phyloP scores from a whole-genome alignment of 2,329 filamentous ascomycete genomes.

The Stemphylium beticola region DNA sequence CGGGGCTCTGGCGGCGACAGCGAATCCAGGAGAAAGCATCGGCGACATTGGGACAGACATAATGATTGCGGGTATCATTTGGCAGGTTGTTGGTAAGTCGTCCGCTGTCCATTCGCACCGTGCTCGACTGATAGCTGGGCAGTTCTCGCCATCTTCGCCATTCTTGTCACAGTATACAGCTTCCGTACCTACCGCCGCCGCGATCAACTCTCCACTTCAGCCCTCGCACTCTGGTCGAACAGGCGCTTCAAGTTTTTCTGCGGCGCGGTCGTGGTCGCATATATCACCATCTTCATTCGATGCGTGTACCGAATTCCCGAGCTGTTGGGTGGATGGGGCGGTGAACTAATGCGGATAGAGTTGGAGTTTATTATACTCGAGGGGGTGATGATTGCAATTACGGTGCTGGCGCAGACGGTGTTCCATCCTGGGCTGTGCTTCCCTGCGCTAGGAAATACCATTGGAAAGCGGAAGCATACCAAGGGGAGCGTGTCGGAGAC shows the following conservation, averaged over 20 bases:
- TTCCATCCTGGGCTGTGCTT: constrained; percentile 53
- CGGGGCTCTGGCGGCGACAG: constrained; percentile 61
- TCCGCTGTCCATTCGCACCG: constrained; percentile 17
- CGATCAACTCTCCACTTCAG: constrained; percentile 13
- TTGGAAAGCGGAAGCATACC: constrained; percentile 10
- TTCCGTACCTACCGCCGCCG: constrained; percentile 28
- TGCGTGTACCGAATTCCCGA: constrained; percentile 57
- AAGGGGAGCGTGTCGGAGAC: constrained; percentile 3
- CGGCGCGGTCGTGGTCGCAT: constrained; percentile 46
- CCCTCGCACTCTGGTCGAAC: constrained; percentile 18
- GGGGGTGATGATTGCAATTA: constrained; percentile 57
- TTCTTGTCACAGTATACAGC: constrained; percentile 46
- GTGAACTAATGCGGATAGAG: constrained; percentile 54
- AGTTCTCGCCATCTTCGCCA: constrained; percentile 52
- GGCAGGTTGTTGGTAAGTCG: constrained; percentile 59
- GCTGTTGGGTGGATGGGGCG: constrained; percentile 52
- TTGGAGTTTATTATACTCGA: constrained; percentile 58
- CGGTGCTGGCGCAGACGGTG: constrained; percentile 51
- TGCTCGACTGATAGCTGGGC: constrained; percentile 21
- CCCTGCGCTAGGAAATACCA: constrained; percentile 24
- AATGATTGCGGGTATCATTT: constrained; percentile 63
- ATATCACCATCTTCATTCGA: constrained; percentile 53
- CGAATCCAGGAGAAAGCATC: constrained; percentile 45
- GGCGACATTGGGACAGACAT: constrained; percentile 57
- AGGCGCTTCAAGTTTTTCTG: constrained; percentile 29